Base-by-base conservation (phyloP, 2,329 filamentous ascomycete genomes). In the Alternaria viburni region DNA sequence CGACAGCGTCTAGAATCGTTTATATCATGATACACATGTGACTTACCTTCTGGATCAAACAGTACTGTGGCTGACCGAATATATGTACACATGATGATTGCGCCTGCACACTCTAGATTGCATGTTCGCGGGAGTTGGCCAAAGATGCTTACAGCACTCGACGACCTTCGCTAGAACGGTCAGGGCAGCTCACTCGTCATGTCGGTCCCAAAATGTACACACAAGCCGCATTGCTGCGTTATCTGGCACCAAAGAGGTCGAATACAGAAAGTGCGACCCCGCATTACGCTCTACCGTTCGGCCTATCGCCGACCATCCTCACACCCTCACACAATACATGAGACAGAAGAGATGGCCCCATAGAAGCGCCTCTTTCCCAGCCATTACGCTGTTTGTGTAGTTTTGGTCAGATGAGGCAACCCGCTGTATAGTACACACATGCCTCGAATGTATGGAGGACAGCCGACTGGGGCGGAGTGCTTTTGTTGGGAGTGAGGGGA, bases 401-500 rank as follows among this genome's bases (percentile, higher is more conserved):
- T 25, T 46, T 46, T 36, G 46, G 7, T 49, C n/a, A 54, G n/a
- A 26, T 45, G 17, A 59, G 49, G 41, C 57, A 56, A 45, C 45
- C 55, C 45, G 41, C 10, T 56, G 45, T 61, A 56, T 47, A 61
- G 46, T 58, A 30, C 12, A 51, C 30, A 46, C 49, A 26, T 54
- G 32, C 19, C 45, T 56, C 54, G 49, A 43, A 15, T 56, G 52
- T 57, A 51, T 62, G 63, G 59, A 62, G 54, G 52, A 45, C 26
- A 61, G 59, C 59, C 59, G 61, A 65, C 54, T 59, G 58, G 59
- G 25, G 61, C 49, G 50, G 55, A 21, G 56, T 62, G 44, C 55
- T 68, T 71, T 69, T 71, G 69, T 72, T 73, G 69, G 65, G 67
- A 57, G 30, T 49, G 60, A 52, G 50, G 21, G 52, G 23, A 30